phyloP scores from a whole-genome alignment of 2,329 filamentous ascomycete genomes.

The Fusarium coffeatum region DNA sequence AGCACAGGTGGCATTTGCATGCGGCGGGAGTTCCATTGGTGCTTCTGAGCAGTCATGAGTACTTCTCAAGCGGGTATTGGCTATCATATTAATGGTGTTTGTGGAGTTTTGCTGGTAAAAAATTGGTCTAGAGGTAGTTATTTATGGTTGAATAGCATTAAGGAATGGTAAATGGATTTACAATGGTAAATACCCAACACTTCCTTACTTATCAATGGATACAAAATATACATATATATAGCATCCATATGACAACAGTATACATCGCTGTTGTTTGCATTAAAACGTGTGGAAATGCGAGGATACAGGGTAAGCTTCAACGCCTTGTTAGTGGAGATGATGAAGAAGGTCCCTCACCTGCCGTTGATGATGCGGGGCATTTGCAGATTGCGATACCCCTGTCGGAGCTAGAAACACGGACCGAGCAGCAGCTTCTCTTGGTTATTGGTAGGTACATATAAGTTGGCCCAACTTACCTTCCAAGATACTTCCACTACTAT shows the following conservation, averaged over 20 bases:
- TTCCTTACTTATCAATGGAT: background rate
- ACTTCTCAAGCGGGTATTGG: background rate
- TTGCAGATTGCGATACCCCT: slow-evolving; percentile 13
- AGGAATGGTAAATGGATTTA: background rate
- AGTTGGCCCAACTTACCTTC: slow-evolving; percentile 13
- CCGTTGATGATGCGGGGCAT: slow-evolving; percentile 31
- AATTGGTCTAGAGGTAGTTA: slow-evolving; percentile 20
- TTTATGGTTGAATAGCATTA: background rate
- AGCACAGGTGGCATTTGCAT: slow-evolving; percentile 14
- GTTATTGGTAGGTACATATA: slow-evolving; percentile 19
- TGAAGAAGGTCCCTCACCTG: background rate
- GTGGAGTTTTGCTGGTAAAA: slow-evolving; percentile 36
- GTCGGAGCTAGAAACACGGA: slow-evolving; percentile 26
- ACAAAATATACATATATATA: background rate
- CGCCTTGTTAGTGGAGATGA: background rate
- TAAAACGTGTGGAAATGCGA: background rate
- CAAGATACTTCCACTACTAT: background rate
- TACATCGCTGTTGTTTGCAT: background rate
- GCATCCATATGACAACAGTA: background rate
- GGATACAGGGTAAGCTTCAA: slow-evolving; percentile 37
- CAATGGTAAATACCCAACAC: background rate
- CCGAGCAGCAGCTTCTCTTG: slow-evolving; percentile 25
- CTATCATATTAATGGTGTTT: slow-evolving; percentile 25
- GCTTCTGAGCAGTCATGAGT: background rate
- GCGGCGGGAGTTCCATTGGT: slow-evolving; percentile 11